A percentile compares a stretch with the other conserved stretches of the same genome.
Conservation (phyloP, 345 rosid genomes). For the Carallia brachiata region DNA sequence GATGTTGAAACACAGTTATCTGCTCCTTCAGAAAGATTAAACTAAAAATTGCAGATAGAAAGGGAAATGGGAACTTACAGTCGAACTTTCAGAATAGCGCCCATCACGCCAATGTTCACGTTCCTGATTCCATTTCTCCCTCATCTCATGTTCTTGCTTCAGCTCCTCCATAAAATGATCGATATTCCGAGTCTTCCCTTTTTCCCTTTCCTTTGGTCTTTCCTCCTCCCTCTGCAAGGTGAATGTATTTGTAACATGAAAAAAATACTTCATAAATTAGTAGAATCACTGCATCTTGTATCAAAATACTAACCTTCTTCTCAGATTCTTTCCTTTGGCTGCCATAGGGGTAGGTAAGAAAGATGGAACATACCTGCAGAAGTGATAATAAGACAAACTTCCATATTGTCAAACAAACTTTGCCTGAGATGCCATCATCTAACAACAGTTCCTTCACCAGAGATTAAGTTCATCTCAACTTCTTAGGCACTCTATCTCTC, state of each 20-base stretch:
- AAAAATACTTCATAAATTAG: slow-evolving; percentile 3
- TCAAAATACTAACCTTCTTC: slow-evolving; percentile 59
- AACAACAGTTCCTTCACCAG: not conserved
- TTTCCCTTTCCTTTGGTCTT: slow-evolving; percentile 71
- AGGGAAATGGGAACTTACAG: slow-evolving; percentile 43
- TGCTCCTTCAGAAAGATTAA: too few species aligned
- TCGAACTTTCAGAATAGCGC: slow-evolving; percentile 57
- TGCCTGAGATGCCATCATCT: not conserved
- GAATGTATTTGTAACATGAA: not conserved
- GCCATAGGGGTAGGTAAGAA: slow-evolving; percentile 94
- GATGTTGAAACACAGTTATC: slow-evolving; percentile 50
- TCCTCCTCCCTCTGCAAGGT: slow-evolving; percentile 76
- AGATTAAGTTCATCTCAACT: too few species aligned
- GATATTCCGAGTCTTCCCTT: slow-evolving; percentile 85
- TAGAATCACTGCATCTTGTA: not conserved
- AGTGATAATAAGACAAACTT: slow-evolving; percentile 44
- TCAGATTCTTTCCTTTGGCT: slow-evolving; percentile 79
- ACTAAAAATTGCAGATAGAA: not conserved
- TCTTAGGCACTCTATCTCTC: too few species aligned
- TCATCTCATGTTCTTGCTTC: slow-evolving; percentile 95
- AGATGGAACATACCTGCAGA: slow-evolving; percentile 97
- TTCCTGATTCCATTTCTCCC: slow-evolving; percentile 92
- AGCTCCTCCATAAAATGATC: slow-evolving; percentile 98
- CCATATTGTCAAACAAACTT: slow-evolving; percentile 5
- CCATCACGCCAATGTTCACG: slow-evolving; percentile 78